phyloP scores from a whole-genome alignment of 116 monocot species.

The Iris pallida region DNA sequence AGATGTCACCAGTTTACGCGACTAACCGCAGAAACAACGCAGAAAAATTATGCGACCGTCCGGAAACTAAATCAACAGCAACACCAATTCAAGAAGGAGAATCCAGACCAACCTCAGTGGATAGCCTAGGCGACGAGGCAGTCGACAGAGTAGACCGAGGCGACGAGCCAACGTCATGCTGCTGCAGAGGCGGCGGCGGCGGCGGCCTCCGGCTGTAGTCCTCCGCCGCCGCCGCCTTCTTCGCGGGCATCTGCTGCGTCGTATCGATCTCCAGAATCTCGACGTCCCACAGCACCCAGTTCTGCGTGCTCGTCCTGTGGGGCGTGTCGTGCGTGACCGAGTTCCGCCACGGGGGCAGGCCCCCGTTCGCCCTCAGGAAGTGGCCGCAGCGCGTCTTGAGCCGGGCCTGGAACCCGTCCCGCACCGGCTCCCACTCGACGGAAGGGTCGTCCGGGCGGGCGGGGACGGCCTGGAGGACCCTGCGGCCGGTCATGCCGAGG shows the following conservation, averaged over 20 bases:
- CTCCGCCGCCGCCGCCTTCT: background rate
- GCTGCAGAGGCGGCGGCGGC: slow-evolving; percentile 1
- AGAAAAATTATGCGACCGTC: too few species aligned
- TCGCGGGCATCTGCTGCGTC: background rate
- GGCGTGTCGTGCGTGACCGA: slow-evolving; percentile 16
- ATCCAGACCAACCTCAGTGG: background rate
- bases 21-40: too few species aligned
- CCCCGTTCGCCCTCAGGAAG: slow-evolving; percentile 31
- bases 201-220: background rate
- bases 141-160: background rate
- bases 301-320: slow-evolving; percentile 1
- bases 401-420: slow-evolving; percentile 36
- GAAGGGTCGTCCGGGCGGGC: slow-evolving; percentile 15
- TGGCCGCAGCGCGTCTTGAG: slow-evolving; percentile 31
- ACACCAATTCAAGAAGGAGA: too few species aligned
- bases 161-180: background rate
- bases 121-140: background rate
- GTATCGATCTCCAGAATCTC: background rate
- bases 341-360: slow-evolving; percentile 17
- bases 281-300: slow-evolving; percentile 22
- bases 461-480: slow-evolving; percentile 20
- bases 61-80: too few species aligned
- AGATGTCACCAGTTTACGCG: too few species aligned
- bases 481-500: slow-evolving; percentile 24
- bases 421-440: slow-evolving; percentile 24